phyloP scores from a whole-genome alignment of 1,284 basidiomycete species.

The Sanguinoderma infundibulare region DNA sequence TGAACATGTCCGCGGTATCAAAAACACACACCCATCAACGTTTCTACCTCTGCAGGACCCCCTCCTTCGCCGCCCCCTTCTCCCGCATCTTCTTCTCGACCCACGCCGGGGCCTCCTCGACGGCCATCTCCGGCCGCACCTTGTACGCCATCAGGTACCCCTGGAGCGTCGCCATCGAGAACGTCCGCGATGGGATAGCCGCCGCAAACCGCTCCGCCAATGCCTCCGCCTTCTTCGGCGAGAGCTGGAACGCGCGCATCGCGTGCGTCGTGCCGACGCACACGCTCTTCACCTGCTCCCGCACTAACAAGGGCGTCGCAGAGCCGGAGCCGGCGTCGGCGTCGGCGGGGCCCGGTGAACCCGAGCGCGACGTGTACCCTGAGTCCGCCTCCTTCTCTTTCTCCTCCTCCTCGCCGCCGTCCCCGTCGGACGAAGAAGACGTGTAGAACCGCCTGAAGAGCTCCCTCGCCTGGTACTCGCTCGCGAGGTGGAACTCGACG shows the following conservation, averaged over 20 bases:
- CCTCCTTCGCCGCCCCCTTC: slow-evolving; percentile 6
- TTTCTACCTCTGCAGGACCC: neutral
- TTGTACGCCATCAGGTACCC: slow-evolving; percentile 80
- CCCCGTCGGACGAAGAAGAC: neutral
- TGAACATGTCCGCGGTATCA: neutral
- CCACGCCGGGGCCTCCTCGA: slow-evolving; percentile 39
- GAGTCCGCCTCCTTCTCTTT: slow-evolving; percentile 19
- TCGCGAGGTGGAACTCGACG: slow-evolving; percentile 73
- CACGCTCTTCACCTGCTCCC: slow-evolving; percentile 20
- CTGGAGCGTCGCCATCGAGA: slow-evolving; percentile 78
- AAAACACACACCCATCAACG: neutral
- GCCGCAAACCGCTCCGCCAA: slow-evolving; percentile 63
- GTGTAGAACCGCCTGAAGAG: slow-evolving; percentile 70
- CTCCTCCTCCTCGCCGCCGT: slow-evolving; percentile 19
- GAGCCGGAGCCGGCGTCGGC: too few relatives aligned
- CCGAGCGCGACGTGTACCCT: slow-evolving; percentile 14
- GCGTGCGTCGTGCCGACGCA: slow-evolving; percentile 37
- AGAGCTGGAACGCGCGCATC: slow-evolving; percentile 37
- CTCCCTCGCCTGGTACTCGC: slow-evolving; percentile 63
- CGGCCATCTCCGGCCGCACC: slow-evolving; percentile 60
- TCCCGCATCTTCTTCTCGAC: slow-evolving; percentile 30
- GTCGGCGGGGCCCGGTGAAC: neutral
- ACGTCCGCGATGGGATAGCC: slow-evolving; percentile 60
- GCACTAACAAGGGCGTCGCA: neutral
- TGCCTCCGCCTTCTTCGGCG: slow-evolving; percentile 35